A percentile compares a stretch with the other conserved stretches of the same genome.
Evolutionary conservation across 1,139 yeast genomes (phyloP).

Genomic region (Oligophagozyma castellii): DNA sequence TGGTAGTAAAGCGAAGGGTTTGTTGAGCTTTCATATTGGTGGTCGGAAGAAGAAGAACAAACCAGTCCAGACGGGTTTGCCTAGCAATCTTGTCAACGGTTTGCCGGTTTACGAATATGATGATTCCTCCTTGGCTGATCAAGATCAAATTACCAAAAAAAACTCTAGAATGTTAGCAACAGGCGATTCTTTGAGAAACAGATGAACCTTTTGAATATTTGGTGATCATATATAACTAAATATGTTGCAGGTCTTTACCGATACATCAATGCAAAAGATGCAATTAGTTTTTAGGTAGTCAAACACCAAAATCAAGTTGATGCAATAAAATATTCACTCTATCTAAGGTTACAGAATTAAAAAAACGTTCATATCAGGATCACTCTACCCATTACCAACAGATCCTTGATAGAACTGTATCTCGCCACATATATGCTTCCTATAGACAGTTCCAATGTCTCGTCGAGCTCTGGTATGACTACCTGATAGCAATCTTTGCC

Average conservation of each 20-base stretch:
- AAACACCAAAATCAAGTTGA: too few relatives aligned
- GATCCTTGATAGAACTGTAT: conserved; percentile 32
- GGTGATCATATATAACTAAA: conserved; percentile 1
- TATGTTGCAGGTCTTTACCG: too few relatives aligned
- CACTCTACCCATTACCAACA: conserved; percentile 17
- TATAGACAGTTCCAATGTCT: conserved; percentile 45
- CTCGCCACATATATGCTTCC: conserved; percentile 70
- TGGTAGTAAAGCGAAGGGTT: not conserved
- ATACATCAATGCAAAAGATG: too few relatives aligned
- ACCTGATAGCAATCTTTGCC: conserved; percentile 19
- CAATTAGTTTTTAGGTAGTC: too few relatives aligned
- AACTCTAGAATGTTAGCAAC: not conserved
- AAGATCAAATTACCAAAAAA: too few relatives aligned
- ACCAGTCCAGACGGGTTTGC: conserved; percentile 1
- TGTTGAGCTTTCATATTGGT: not conserved
- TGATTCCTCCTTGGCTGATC: too few relatives aligned
- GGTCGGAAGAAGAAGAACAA: conserved; percentile 1
- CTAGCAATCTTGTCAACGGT: not conserved
- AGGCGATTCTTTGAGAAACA: not conserved
- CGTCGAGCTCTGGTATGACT: conserved; percentile 27
- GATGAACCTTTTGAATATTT: not conserved
- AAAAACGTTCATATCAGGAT: conserved; percentile 17
- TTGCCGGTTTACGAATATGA: not conserved
- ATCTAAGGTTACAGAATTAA: too few relatives aligned
- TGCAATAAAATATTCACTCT: too few relatives aligned